Evolutionary conservation across 345 rosid genomes (phyloP).

Genomic region (Ceriops decandra): DNA sequence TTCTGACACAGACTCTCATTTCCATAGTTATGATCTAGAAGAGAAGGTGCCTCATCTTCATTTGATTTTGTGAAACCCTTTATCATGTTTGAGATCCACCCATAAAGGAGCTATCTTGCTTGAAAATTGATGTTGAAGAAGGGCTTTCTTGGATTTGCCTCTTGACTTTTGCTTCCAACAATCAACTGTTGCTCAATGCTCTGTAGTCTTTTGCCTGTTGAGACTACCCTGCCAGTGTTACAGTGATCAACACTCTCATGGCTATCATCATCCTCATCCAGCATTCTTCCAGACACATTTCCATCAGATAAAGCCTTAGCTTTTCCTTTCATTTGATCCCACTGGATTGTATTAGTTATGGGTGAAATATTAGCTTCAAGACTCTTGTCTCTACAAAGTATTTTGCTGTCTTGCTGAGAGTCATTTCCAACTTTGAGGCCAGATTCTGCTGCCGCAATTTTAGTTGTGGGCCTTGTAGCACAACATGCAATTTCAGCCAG

Average conservation of each 20-base stretch:
- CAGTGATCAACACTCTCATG: conserved; percentile 90
- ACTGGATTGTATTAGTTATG: conserved; percentile 28
- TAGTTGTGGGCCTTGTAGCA: conserved; percentile 12
- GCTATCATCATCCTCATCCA: conserved; percentile 53
- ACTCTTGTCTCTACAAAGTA: conserved; percentile 19
- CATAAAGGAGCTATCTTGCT: conserved; percentile 79
- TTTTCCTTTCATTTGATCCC: conserved; percentile 46
- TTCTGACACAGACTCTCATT: conserved; percentile 26
- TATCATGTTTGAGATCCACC: conserved; percentile 87
- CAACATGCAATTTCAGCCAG: conserved; percentile 23
- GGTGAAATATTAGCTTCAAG: conserved; percentile 25
- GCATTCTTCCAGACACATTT: conserved; percentile 34
- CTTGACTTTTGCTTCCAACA: conserved; percentile 58
- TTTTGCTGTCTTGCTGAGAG: conserved; percentile 28
- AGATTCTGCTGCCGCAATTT: conserved; percentile 30
- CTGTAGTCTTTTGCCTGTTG: conserved; percentile 45
- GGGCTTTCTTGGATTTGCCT: conserved; percentile 42
- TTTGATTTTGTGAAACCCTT: conserved; percentile 57
- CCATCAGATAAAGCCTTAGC: conserved; percentile 62
- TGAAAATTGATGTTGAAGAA: conserved; percentile 47
- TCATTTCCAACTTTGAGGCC: conserved; percentile 28
- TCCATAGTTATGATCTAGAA: conserved; percentile 27
- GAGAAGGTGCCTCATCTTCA: conserved; percentile 36
- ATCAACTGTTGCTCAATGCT: conserved; percentile 50
- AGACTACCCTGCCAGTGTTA: conserved; percentile 46